phyloP scores from a whole-genome alignment of 1,284 basidiomycete species.

The Fomitopsis schrenkii region DNA sequence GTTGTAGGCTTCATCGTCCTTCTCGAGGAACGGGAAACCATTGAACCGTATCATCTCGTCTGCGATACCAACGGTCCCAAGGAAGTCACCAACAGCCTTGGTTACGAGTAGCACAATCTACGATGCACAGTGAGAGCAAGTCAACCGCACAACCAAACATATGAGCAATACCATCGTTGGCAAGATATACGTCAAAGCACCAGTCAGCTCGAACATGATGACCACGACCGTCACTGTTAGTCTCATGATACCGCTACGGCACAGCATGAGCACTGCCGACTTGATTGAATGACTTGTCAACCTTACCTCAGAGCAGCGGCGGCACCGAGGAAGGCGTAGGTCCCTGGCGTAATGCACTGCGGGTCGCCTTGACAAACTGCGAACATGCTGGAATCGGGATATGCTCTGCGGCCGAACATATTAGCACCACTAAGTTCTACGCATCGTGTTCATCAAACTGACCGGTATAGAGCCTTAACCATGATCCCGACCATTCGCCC shows the following conservation, averaged over 20 bases:
- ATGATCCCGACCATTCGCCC: conserved; percentile 95
- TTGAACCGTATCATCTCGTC: conserved; percentile 98
- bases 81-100: conserved; percentile 95
- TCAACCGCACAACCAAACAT: background rate
- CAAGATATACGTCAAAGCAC: conserved; percentile 95
- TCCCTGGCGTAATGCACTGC: conserved; percentile 98
- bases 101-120: conserved; percentile 95
- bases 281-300: too few relatives aligned
- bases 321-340: conserved; percentile 93
- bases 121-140: background rate
- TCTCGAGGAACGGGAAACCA: conserved; percentile 94
- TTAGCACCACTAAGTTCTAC: background rate
- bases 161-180: conserved; percentile 84
- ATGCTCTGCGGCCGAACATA: conserved; percentile 49
- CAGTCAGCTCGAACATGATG: conserved; percentile 99
- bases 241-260: conserved; percentile 84
- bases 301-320: conserved; percentile 87
- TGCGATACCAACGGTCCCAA: conserved; percentile 91
- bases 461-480: conserved; percentile 90
- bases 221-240: conserved; percentile 98
- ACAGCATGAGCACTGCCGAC: background rate
- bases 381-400: conserved; percentile 84
- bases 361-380: conserved; percentile 87
- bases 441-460: conserved; percentile 18
- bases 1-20: conserved; percentile 89